Conservation (phyloP, 1,284 basidiomycete species). For the Cutaneotrichosporon sp. region DNA sequence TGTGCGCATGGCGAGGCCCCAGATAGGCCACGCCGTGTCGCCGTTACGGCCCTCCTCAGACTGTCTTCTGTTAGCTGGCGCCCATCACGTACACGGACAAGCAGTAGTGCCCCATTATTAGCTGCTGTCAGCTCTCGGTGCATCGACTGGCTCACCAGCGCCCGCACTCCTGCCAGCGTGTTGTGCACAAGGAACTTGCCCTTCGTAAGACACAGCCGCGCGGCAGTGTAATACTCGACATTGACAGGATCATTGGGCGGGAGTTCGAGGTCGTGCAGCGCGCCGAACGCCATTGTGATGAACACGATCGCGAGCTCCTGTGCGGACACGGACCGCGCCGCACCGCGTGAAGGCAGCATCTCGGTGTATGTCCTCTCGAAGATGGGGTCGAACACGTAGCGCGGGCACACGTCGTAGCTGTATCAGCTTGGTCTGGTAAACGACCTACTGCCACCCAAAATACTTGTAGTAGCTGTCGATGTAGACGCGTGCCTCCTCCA, state of each 20-base stretch:
- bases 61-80: conserved; percentile 7
- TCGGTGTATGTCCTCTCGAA: conserved; percentile 25
- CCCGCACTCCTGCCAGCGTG: conserved; percentile 38
- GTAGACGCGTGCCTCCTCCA: conserved; percentile 28
- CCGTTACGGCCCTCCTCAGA: conserved; percentile 30
- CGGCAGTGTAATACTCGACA: conserved; percentile 30
- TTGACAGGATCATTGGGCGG: conserved; percentile 35
- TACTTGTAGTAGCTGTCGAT: conserved; percentile 34
- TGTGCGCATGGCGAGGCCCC: conserved; percentile 30
- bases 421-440: not conserved
- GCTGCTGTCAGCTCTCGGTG: conserved; percentile 11
- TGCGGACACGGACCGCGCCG: not conserved
- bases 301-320: conserved; percentile 39
- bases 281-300: conserved; percentile 38
- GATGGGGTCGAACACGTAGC: conserved; percentile 26
- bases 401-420: conserved; percentile 29
- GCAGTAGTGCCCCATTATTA: conserved; percentile 30
- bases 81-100: not conserved
- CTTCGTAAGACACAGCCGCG: conserved; percentile 34
- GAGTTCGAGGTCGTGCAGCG: conserved; percentile 41
- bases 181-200: conserved; percentile 38
- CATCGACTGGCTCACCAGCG: conserved; percentile 22
- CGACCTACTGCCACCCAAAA: conserved; percentile 35
- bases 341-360: not conserved
- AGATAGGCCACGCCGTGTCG: conserved; percentile 30